These are phyloP conservation scores for Calonectria ilicicola DNA, from an alignment of 2,329 filamentous ascomycete species.

Conservation along the genomic window DNA sequence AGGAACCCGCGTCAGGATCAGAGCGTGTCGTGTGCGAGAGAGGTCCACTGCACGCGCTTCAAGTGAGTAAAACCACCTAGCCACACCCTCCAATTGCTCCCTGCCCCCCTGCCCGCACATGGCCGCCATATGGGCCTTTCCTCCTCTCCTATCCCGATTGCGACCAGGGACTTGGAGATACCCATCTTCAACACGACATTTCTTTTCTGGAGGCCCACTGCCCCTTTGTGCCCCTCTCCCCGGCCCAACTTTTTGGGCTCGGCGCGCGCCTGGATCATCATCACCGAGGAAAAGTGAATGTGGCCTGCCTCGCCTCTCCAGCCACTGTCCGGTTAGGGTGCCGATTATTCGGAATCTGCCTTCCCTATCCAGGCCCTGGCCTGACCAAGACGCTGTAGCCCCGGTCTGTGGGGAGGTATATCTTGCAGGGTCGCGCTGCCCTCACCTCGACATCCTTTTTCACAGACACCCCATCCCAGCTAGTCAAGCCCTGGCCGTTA, in stretches of 20 bases:
- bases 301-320: conserved; percentile 20
- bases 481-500: conserved; percentile 38
- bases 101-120: conserved; percentile 35
- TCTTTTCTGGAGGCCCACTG: conserved; percentile 18
- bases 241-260: background rate
- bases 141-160: conserved; percentile 31
- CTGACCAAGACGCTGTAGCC: conserved; percentile 33
- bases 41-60: conserved; percentile 28
- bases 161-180: conserved; percentile 28
- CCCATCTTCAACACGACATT: conserved; percentile 26
- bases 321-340: conserved; percentile 29
- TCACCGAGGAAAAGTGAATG: conserved; percentile 12
- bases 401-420: conserved; percentile 36
- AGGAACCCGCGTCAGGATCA: conserved; percentile 26
- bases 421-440: conserved; percentile 41
- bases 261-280: conserved; percentile 18
- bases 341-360: conserved; percentile 33
- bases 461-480: conserved; percentile 39
- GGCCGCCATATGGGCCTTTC: conserved; percentile 31
- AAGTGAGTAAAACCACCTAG: conserved; percentile 27
- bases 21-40: conserved; percentile 32
- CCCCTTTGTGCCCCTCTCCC: background rate
- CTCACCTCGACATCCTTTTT: conserved; percentile 36
- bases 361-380: conserved; percentile 29
- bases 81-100: conserved; percentile 32